Percentiles rank a stretch among this genome's conserved stretches.
These are phyloP conservation scores for Crithidia sp. DNA, from an alignment of 208 protist species.

Conservation along the genomic window DNA sequence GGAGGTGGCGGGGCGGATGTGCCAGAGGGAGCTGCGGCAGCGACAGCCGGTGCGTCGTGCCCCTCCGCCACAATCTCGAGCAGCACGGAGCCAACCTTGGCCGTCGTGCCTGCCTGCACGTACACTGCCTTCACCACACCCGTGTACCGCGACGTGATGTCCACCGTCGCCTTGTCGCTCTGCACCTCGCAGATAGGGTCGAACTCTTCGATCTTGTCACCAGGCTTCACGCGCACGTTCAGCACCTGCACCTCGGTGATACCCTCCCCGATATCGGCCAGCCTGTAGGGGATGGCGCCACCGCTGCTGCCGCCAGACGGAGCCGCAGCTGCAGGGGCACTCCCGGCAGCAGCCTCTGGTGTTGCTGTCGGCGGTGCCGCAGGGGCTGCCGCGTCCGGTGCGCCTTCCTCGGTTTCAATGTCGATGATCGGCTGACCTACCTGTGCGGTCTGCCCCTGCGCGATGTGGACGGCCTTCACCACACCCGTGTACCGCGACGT, in stretches of 20 bases:
- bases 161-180: conserved; percentile 94
- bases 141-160: conserved; percentile 93
- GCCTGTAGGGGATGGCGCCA: conserved; percentile 63
- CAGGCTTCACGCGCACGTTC: conserved; percentile 89
- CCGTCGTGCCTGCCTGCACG: conserved; percentile 80
- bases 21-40: not conserved
- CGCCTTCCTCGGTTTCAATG: conserved; percentile 65
- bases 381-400: not conserved
- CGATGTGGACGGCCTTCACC: conserved; percentile 83
- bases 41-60: not conserved
- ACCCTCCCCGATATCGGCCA: conserved; percentile 97
- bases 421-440: conserved; percentile 90
- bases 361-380: conserved; percentile 17
- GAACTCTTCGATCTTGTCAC: conserved; percentile 93
- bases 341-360: not conserved
- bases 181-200: conserved; percentile 95
- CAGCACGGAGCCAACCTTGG: conserved; percentile 85
- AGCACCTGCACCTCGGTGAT: conserved; percentile 96
- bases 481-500: conserved; percentile 88
- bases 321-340: conserved; percentile 1
- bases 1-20: not conserved
- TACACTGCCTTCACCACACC: conserved; percentile 89
- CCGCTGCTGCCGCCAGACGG: not conserved
- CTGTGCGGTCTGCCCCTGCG: conserved; percentile 75
- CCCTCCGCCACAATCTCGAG: conserved; percentile 76